A percentile compares a stretch with the other conserved stretches of the same genome.
These are phyloP conservation scores for Lecanosticta acicola DNA, from an alignment of 2,329 filamentous ascomycete species.

Conservation along the genomic window DNA sequence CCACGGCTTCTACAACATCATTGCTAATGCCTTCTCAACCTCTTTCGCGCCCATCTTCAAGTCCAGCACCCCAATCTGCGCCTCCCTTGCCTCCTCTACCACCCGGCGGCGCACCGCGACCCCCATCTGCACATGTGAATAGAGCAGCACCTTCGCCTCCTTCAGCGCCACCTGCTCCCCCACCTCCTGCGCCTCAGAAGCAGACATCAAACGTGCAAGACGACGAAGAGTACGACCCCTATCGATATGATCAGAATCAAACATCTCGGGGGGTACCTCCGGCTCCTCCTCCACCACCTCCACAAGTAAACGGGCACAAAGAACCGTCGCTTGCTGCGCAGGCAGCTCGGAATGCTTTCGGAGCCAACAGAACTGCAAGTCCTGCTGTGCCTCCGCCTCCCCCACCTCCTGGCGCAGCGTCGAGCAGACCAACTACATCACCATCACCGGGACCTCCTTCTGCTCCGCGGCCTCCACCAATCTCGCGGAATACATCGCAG, in stretches of 20 bases:
- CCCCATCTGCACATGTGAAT: constrained; percentile 22
- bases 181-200: constrained; percentile 42
- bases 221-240: constrained; percentile 21
- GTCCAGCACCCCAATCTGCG: constrained; percentile 58
- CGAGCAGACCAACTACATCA: constrained; percentile 31
- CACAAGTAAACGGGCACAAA: constrained; percentile 35
- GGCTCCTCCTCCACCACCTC: constrained; percentile 50
- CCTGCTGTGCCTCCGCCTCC: constrained; percentile 31
- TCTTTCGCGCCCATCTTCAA: constrained; percentile 44
- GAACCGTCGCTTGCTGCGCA: constrained; percentile 51
- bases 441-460: constrained; percentile 11
- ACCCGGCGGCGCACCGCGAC: constrained; percentile 37
- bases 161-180: constrained; percentile 43
- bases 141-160: constrained; percentile 13
- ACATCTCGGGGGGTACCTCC: constrained; percentile 41
- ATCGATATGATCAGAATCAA: constrained; percentile 11
- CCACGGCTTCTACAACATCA: constrained; percentile 32
- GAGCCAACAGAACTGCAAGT: constrained; percentile 15
- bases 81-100: constrained; percentile 38
- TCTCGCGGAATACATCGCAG: constrained; percentile 21
- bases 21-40: constrained; percentile 30
- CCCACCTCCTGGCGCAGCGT: constrained; percentile 30
- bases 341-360: constrained; percentile 54
- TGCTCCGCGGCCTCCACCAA: constrained; percentile 40
- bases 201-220: constrained; percentile 14